Base-by-base conservation (phyloP, 2,329 filamentous ascomycete species). In the Aspergillus fijiensis region DNA sequence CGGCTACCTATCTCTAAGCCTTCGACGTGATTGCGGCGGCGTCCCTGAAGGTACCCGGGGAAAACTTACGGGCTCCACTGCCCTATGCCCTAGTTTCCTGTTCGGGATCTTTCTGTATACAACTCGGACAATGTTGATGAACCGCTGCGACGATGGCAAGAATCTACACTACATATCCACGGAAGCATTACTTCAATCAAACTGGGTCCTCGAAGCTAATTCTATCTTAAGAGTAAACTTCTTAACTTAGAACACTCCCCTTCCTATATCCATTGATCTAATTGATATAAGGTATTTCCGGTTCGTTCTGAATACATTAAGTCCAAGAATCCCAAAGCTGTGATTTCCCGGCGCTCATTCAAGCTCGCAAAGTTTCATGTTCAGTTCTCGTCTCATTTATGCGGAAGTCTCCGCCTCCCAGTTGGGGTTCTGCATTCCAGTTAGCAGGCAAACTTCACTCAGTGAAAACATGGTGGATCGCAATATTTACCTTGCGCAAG, bases 401-500 rank as follows among this genome's bases (percentile, higher is more conserved):
- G 74, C 72, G 47, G 76, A 72, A 62, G 63, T 73, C 49, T 63
- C 77, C 73, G 63, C 73, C 49, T 63, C 77, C 73, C 76, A 81
- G 64, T 80, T 77, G 23, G 79, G 78, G 63, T 81, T 80, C 79
- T 80, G 60, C 56, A 55, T 27, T 16, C 16, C 35, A 47, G 67
- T 75, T 67, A 77, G 73, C 60, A 6, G 33, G 33, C 29, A 49
- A 12, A 33, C 33, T 27, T 10, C 11, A 47, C 23, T 5, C 42
- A 45, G 16, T 33, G 58, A 5, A 23, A 23, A 23, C 5, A 29
- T 19, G 51, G 11, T 29, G 27, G 7, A 10, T 10, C 27, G 27
- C 2, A 7, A 56, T 49, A 71, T 85, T 79, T 84, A 96, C 94
- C 92, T 98, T 98, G 83, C 90, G 89, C 77, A 99, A 82, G 77